Evolutionary conservation across 306 rosid genomes (phyloP), one percentile per base, ranked within the genome.

Genomic region (Arachis hypogaea): DNA sequence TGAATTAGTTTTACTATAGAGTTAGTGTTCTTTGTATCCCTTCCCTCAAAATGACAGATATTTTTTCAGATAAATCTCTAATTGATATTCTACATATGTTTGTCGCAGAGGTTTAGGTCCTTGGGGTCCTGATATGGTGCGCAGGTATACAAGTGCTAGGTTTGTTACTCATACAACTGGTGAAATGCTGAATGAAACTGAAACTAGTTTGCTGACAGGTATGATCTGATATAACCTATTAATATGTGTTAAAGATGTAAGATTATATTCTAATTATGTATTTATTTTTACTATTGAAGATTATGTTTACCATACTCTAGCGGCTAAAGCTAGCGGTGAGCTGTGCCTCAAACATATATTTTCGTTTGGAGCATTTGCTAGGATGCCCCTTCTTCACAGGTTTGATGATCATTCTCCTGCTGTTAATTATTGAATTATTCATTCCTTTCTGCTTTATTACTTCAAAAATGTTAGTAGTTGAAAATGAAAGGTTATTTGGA

Each of bases 291-390:
- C 74, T 71, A 62, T 70, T 83, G 85, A 73, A 95, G 99, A 95
- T 85, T 95, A 95, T 81, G 78, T 71, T 61, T 95, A 95, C 82
- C 99, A 95, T 78, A 95, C 98, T 4, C 66, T 82, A 83, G 99
- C 93, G 4, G 98, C 99, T 69, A 95, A 92, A 81, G 89, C 89
- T 75, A 95, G 99, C 59, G 99, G 99, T 10, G 99, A 95, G 77
- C 75, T 88, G 85, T 95, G 99, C 97, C 79, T 95, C 69, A 95
- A 86, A 68, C 78, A 95, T 78, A 83, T 95, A 1, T 90, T 95
- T 77, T 79, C 98, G 68, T 92, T 95, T 54, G 99, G 99, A 69
- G 99, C 96, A 44, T 84, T 92, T 79, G 58, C 99, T 22, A 84
- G 90, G 89, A 85, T 80, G 72, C 98, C 99, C 41, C 98, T 95